Conservation (phyloP, 305 asterid genomes). For the Fraxinus velutina region DNA sequence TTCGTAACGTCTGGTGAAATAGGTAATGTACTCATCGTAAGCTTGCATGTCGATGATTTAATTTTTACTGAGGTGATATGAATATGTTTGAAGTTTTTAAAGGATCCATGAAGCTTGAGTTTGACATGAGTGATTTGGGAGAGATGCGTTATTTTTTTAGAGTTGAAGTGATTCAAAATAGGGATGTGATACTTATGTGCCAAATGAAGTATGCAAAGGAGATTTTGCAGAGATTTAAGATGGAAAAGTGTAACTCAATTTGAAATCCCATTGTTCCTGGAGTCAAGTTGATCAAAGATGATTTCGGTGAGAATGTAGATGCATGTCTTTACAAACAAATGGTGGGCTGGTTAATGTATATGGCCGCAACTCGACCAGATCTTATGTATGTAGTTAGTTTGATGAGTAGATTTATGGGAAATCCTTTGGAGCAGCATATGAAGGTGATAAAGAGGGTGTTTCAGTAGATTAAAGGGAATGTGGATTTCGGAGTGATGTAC, state of each 20-base stretch:
- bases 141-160: background rate
- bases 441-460: background rate
- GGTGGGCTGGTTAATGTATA: background rate
- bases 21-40: background rate
- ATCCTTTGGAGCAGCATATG: background rate
- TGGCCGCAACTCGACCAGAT: background rate
- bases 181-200: background rate
- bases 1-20: background rate
- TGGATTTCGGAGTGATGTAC: background rate
- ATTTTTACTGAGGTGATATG: background rate
- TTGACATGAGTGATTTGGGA: background rate
- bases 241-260: background rate
- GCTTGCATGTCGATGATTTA: background rate
- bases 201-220: background rate
- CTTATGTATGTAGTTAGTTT: background rate
- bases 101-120: background rate
- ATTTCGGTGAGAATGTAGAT: background rate
- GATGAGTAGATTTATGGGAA: background rate
- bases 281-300: background rate
- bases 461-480: background rate
- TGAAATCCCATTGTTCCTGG: background rate
- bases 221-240: background rate
- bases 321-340: background rate
- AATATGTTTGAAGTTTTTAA: background rate
- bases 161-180: background rate